Base-by-base conservation (phyloP, 1,284 basidiomycete species). In the Ganoderma leucocontextum region DNA sequence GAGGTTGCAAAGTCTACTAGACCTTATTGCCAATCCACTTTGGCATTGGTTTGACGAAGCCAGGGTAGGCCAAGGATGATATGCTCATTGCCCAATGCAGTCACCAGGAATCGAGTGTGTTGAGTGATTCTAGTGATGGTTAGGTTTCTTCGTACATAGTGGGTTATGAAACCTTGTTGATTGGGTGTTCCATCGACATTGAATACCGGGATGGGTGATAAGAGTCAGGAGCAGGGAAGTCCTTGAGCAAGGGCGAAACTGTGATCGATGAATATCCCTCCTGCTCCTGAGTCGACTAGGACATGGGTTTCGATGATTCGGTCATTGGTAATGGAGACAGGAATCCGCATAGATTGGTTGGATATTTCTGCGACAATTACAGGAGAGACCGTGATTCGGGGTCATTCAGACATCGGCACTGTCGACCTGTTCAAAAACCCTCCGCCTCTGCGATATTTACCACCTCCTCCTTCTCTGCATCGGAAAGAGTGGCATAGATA, bases 401-500 rank as follows among this genome's bases (percentile, higher is more conserved):
- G 13, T 39, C 39, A 4, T 39, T 9, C 4, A 25, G 53, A 55
- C 29, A 33, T 55, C 53, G 53, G 29, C 2, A 22, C 25, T 9
- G 33, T 29, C 25, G 22, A 33, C 53, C 25, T 1, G 2, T 55
- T 55, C 53, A 55, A 55, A 55, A 55, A 55, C 25, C 53, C 53
- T 55, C 53, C 29, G 12, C 53, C 15, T 55, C 39, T 1, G 39
- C 39, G 4, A 39, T 39, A 4, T 39, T 55, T 22, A 55, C 22
- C 53, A 55, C 53, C 47, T 52, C 47, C 15, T 55, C 53, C 33
- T 33, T 55, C 2, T 55, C 53, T 38, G 33, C 53, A 55, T 55
- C 25, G 9, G 39, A 39, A 8, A 39, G 39, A 39, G 39, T 2
- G 13, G 39, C 39, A 39, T 39, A 39, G 39, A 39, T 39, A 1